Percentiles rank a stretch among this genome's conserved stretches.
Evolutionary conservation across 805 yeast genomes (phyloP).

Genomic region (Tetrapisispora taiwanensis): DNA sequence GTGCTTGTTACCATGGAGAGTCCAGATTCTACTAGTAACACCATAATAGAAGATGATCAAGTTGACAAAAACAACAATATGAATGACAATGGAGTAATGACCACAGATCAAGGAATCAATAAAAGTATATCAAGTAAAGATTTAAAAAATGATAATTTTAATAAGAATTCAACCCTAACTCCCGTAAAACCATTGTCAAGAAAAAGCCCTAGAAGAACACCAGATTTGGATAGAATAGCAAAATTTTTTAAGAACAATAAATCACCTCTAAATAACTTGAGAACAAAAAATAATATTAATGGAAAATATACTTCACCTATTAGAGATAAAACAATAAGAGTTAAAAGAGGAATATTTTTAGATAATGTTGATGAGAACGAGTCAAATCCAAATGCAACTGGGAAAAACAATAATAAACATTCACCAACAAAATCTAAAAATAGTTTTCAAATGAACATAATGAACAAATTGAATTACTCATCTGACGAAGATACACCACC

Average conservation of each 20-base stretch:
- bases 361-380: too few relatives aligned
- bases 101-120: neutral
- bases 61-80: too few relatives aligned
- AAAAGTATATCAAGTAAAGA: too few relatives aligned
- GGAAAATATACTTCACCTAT: neutral
- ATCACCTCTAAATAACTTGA: conserved; percentile 6
- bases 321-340: too few relatives aligned
- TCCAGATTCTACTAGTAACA: too few relatives aligned
- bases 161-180: neutral
- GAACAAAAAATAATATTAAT: neutral
- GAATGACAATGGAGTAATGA: neutral
- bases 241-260: conserved; percentile 16
- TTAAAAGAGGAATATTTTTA: too few relatives aligned
- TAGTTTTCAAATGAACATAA: neutral
- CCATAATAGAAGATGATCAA: too few relatives aligned
- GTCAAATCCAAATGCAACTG: too few relatives aligned
- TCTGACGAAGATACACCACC: conserved; percentile 8
- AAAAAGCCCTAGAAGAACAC: conserved; percentile 13
- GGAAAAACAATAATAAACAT: neutral
- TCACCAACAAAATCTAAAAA: neutral
- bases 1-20: too few relatives aligned
- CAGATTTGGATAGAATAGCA: conserved; percentile 19
- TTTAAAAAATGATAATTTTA: too few relatives aligned
- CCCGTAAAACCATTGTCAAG: neutral
- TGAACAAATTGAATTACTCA: conserved; percentile 3